Evolutionary conservation across 208 protist species (phyloP).

Genomic region (Wallacemonas sp.): DNA sequence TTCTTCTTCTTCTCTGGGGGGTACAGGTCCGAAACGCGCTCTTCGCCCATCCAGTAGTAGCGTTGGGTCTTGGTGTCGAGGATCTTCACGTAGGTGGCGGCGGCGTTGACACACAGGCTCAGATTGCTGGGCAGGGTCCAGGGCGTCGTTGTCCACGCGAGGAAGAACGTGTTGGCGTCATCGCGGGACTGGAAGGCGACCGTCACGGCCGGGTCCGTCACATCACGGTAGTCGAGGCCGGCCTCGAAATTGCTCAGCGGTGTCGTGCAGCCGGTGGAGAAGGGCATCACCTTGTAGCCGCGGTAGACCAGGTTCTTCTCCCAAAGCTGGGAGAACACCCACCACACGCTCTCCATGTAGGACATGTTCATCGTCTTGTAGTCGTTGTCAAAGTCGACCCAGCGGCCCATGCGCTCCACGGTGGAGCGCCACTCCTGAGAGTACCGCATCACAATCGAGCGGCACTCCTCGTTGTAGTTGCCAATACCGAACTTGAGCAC

Average conservation of each 20-base stretch:
- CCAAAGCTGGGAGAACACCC: slow-evolving; percentile 98
- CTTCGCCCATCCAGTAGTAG: slow-evolving; percentile 87
- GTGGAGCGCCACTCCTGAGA: slow-evolving; percentile 97
- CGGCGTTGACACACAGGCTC: slow-evolving; percentile 98
- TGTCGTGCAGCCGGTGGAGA: slow-evolving; percentile 97
- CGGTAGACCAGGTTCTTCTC: slow-evolving; percentile 99
- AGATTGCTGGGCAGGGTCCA: slow-evolving; percentile 99
- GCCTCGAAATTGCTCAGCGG: slow-evolving; percentile 99
- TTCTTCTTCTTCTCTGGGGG: slow-evolving; percentile 56
- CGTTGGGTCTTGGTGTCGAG: slow-evolving; percentile 83
- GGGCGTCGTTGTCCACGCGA: slow-evolving; percentile 99
- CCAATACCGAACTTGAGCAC: slow-evolving; percentile 97
- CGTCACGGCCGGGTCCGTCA: slow-evolving; percentile 94
- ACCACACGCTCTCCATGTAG: slow-evolving; percentile 99
- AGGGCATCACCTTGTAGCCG: slow-evolving; percentile 99
- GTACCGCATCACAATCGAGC: slow-evolving; percentile 99
- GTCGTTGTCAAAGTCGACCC: slow-evolving; percentile 99
- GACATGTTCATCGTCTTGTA: slow-evolving; percentile 99
- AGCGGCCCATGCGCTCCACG: slow-evolving; percentile 97
- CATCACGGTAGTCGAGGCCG: slow-evolving; percentile 98
- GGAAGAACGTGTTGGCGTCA: slow-evolving; percentile 84
- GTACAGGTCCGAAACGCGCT: slow-evolving; percentile 73
- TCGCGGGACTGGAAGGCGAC: slow-evolving; percentile 89
- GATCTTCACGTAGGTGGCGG: slow-evolving; percentile 98
- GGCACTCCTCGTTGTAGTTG: slow-evolving; percentile 98